These are phyloP conservation scores for Aspergillus transmontanensis DNA, from an alignment of 2,329 filamentous ascomycete species.

Conservation along the genomic window DNA sequence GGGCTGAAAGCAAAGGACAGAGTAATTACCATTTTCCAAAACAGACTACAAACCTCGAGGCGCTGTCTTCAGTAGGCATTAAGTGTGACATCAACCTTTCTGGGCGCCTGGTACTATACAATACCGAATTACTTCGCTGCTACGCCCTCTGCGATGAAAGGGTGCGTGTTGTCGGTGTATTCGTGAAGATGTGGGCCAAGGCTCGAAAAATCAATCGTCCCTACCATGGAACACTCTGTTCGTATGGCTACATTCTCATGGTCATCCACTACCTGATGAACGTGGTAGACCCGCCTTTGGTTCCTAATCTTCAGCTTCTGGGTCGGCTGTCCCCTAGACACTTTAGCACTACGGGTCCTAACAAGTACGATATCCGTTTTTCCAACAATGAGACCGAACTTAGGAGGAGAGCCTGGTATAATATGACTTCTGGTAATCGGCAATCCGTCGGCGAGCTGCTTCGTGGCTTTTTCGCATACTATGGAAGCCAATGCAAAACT, in stretches of 20 bases:
- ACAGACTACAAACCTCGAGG: neutral
- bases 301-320: slow-evolving; percentile 2
- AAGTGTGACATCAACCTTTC: neutral
- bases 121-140: neutral
- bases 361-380: slow-evolving; percentile 39
- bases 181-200: slow-evolving; percentile 4
- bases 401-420: slow-evolving; percentile 53
- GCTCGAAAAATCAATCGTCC: neutral
- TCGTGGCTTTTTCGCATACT: slow-evolving; percentile 1
- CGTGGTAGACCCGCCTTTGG: neutral
- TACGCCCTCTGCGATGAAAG: neutral
- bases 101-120: neutral
- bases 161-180: neutral
- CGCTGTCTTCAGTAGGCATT: neutral
- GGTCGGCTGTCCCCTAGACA: neutral
- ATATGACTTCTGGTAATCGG: neutral
- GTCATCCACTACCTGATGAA: slow-evolving; percentile 1
- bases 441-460: neutral
- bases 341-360: neutral
- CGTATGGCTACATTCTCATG: slow-evolving; percentile 2
- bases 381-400: slow-evolving; percentile 77
- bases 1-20: neutral
- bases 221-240: neutral
- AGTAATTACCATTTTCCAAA: neutral
- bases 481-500: neutral